A percentile compares a stretch with the other conserved stretches of the same genome.
phyloP scores from a whole-genome alignment of 1,284 basidiomycete genomes.

The Violaceomyces palustris region DNA sequence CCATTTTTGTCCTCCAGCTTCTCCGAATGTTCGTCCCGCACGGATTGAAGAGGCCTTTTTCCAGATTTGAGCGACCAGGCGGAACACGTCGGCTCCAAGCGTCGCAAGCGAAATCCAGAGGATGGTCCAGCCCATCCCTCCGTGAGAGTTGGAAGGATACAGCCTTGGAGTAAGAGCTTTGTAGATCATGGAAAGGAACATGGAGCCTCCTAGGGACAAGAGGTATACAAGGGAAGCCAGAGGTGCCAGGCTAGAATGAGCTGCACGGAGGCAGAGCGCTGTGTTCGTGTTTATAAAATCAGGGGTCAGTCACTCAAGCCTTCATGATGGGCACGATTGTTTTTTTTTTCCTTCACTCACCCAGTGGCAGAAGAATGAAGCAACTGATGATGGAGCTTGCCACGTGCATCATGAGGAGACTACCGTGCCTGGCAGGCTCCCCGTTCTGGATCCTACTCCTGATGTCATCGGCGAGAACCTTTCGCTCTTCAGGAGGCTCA shows the following conservation, averaged over 20 bases:
- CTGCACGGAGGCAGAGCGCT: conserved; percentile 39
- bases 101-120: conserved; percentile 34
- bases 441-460: conserved; percentile 5
- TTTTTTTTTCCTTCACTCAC: no score
- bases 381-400: conserved; percentile 34
- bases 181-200: conserved; percentile 40
- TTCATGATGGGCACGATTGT: neutral
- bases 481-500: conserved; percentile 15
- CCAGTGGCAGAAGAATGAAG: conserved; percentile 41
- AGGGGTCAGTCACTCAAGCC: neutral
- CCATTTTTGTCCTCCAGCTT: no score
- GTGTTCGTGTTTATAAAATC: neutral
- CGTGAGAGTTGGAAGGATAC: conserved; percentile 41
- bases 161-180: conserved; percentile 40
- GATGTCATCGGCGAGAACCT: conserved; percentile 28
- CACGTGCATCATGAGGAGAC: conserved; percentile 23
- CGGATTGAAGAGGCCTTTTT: no score
- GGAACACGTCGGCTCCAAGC: conserved; percentile 30
- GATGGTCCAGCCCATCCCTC: conserved; percentile 32
- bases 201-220: conserved; percentile 15
- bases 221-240: conserved; percentile 36
- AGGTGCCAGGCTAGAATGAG: conserved; percentile 34
- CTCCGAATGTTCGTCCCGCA: no score
- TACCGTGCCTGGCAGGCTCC: conserved; percentile 21
- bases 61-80: conserved; percentile 18